Evolutionary conservation across 2,329 filamentous ascomycete species (phyloP), one percentile per base, ranked within the genome.

Genomic region (Colletotrichum sp.): DNA sequence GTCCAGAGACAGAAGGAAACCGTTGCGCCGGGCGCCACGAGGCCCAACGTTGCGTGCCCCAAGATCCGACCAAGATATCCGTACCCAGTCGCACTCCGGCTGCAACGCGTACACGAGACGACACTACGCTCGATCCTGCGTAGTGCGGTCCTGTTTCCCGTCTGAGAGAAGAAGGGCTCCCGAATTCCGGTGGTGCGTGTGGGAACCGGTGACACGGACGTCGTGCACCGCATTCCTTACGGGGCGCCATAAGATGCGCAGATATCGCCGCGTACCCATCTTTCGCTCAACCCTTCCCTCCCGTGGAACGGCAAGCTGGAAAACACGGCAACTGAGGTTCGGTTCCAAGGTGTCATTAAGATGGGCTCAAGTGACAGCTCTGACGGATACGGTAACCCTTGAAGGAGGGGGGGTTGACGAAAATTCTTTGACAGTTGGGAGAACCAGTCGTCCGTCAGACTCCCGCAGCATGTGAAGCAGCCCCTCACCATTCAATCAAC

Each of bases 231-330:
- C 65, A 27, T 52, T 36, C 32, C 36, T 34, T 44, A 52, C 66
- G 55, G 64, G 39, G 28, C 59, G 44, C 59, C 70, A 68, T 73
- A 75, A 68, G 63, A 75, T 73, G 48, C 32, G 64, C 73, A 73
- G 44, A 63, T 75, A 75, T 73, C 34, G 30, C 16, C 8, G 22
- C 22, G 59, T 59, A 73, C 68, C 70, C 73, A 73, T 75, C 64
- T 36, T 13, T 22, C 11, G 36, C 48, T 48, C 44, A 7, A 48
- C 1, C 27, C 8, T 27, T 30, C 19, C 25, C 32, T 22, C 30
- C 32, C 55, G 25, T 28, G 15, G 36, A 59, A 8, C 48, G 8
- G 34, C 44, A 12, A 48, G 36, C 55, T 64, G 63, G 64, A 68
- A 63, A 59, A 68, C 8, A 68, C 70, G 63, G 69, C 70, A 73